Conservation (phyloP, 495 filamentous ascomycete genomes). For the Lasiosphaeria miniovina region DNA sequence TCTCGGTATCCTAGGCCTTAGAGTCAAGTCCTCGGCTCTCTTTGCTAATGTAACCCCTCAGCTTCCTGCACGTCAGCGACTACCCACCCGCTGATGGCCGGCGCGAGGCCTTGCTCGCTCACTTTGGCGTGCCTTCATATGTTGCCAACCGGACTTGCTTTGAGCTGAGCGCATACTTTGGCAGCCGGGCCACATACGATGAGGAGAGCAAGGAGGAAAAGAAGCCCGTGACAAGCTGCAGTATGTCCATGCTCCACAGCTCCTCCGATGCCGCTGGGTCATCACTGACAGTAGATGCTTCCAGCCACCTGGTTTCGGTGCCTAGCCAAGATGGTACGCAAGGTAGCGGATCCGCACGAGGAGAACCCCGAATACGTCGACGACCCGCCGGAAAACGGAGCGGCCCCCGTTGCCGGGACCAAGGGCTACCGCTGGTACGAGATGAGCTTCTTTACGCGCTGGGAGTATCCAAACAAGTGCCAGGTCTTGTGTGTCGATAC, state of each 20-base stretch:
- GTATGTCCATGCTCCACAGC: constrained; percentile 1
- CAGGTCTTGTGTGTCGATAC: constrained; percentile 22
- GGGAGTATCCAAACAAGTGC: constrained; percentile 12
- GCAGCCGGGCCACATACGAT: constrained; percentile 13
- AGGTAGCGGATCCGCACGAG: constrained; percentile 11
- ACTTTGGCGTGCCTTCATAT: constrained; percentile 24
- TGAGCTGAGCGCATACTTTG: constrained; percentile 26
- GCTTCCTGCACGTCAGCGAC: constrained; percentile 16
- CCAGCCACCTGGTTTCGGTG: constrained; percentile 25
- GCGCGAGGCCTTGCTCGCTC: constrained; percentile 16
- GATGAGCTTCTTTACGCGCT: constrained; percentile 24
- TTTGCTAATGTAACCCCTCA: neutral
- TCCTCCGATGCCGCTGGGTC: neutral
- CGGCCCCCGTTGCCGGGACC: neutral
- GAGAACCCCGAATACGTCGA: constrained; percentile 16
- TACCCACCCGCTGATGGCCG: constrained; percentile 10
- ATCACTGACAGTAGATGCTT: neutral
- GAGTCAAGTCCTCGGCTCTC: no score
- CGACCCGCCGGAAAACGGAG: neutral
- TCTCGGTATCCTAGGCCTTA: neutral
- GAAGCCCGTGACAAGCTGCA: constrained; percentile 9
- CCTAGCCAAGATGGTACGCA: constrained; percentile 23
- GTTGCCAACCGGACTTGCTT: constrained; percentile 24
- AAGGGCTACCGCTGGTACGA: constrained; percentile 25
- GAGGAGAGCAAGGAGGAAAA: constrained; percentile 1